These are phyloP conservation scores for Paxillus rubicundulus DNA, from an alignment of 768 basidiomycete genomes.

Conservation along the genomic window DNA sequence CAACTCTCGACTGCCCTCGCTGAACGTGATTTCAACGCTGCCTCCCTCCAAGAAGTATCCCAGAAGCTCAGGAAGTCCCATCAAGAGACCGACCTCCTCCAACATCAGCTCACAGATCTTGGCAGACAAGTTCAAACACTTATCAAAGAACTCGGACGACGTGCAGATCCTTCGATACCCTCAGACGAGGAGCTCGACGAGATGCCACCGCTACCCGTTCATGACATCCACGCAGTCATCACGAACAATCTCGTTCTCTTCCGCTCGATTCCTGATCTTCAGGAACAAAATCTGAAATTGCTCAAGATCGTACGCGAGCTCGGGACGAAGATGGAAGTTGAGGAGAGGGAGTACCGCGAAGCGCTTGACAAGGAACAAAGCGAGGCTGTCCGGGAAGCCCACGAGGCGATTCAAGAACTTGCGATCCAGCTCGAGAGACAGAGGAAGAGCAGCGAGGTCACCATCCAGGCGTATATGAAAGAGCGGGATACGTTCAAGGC, in stretches of 20 bases:
- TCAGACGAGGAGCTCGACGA: conserved; percentile 58
- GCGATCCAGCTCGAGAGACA: conserved; percentile 76
- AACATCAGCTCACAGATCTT: conserved; percentile 78
- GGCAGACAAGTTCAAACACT: conserved; percentile 82
- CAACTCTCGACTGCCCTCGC: conserved; percentile 74
- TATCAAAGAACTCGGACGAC: conserved; percentile 74
- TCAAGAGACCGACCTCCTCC: conserved; percentile 64
- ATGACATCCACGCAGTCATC: conserved; percentile 76
- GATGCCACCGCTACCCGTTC: conserved; percentile 44
- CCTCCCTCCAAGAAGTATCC: conserved; percentile 52
- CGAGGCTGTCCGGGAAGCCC: conserved; percentile 83
- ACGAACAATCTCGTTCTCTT: conserved; percentile 87
- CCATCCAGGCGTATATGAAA: conserved; percentile 78
- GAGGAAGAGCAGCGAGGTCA: conserved; percentile 64
- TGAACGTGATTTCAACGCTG: conserved; percentile 68
- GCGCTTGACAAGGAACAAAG: conserved; percentile 69
- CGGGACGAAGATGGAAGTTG: conserved; percentile 79
- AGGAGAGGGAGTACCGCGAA: conserved; percentile 74
- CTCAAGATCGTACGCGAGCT: conserved; percentile 81
- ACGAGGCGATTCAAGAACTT: conserved; percentile 79
- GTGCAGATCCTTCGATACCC: conserved; percentile 79
- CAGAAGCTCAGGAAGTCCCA: conserved; percentile 60
- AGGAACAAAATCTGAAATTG: conserved; percentile 88
- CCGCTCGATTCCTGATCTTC: conserved; percentile 73
- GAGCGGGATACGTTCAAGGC: conserved; percentile 84